phyloP scores from a whole-genome alignment of 306 rosid species.

The peach (Prunus persica) region DNA sequence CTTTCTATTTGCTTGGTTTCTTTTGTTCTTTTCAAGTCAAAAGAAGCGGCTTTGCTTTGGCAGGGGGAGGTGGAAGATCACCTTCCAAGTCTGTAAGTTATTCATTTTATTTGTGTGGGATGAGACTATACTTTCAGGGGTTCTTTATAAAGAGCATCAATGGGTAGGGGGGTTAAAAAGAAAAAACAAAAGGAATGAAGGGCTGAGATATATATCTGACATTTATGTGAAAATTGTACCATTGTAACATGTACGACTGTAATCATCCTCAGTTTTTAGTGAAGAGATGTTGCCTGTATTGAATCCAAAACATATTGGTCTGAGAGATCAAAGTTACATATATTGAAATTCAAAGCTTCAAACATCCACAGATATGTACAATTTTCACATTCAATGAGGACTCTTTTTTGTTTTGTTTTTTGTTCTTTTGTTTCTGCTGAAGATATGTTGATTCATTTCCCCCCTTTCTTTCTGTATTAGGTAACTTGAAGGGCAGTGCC shows the following conservation, averaged over 20 bases:
- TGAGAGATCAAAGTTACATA: not conserved
- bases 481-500: too few relatives aligned
- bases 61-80: slow-evolving; percentile 86
- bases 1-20: slow-evolving; percentile 27
- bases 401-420: too few relatives aligned
- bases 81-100: slow-evolving; percentile 58
- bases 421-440: too few relatives aligned
- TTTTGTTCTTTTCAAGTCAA: slow-evolving; percentile 38
- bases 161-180: slow-evolving; percentile 21
- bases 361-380: not conserved
- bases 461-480: too few relatives aligned
- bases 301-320: not conserved
- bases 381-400: not conserved
- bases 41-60: slow-evolving; percentile 45
- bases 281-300: slow-evolving; percentile 67
- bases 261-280: slow-evolving; percentile 72
- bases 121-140: slow-evolving; percentile 26
- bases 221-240: slow-evolving; percentile 36
- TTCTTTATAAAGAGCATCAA: slow-evolving; percentile 18
- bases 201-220: slow-evolving; percentile 30
- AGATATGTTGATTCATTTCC: too few relatives aligned
- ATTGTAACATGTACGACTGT: slow-evolving; percentile 42
- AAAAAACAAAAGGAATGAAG: slow-evolving; percentile 4
- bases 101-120: slow-evolving; percentile 62
- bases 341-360: not conserved